Percentiles rank a stretch among this genome's conserved stretches.
phyloP scores from a whole-genome alignment of 2,329 filamentous ascomycete species.

The Epichloe uncinata region DNA sequence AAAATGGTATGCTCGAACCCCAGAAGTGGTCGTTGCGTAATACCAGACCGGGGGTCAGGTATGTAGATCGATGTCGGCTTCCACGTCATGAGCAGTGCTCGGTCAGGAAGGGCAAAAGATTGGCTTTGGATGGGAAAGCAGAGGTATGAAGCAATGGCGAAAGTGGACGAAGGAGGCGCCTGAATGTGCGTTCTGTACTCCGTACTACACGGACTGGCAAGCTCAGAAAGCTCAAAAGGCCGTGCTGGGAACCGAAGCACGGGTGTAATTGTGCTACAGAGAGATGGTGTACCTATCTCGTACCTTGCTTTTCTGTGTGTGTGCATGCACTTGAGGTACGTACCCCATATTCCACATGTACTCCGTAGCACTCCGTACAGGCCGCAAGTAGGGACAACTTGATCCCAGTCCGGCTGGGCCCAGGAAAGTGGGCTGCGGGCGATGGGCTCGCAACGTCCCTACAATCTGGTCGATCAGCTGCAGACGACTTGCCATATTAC shows the following conservation, averaged over 20 bases:
- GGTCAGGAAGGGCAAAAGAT: background rate
- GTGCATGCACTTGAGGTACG: background rate
- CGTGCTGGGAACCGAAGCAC: background rate
- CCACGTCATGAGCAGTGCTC: background rate
- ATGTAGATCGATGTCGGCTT: background rate
- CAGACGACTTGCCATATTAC: background rate
- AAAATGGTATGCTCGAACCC: background rate
- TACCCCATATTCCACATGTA: background rate
- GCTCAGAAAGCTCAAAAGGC: background rate
- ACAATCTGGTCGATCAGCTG: constrained; percentile 1
- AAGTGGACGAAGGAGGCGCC: background rate
- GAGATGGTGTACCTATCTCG: background rate
- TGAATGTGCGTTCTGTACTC: background rate
- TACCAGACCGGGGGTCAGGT: background rate
- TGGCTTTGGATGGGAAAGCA: background rate
- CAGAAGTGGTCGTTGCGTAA: background rate
- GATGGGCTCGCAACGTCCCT: constrained; percentile 1
- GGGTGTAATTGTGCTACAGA: background rate
- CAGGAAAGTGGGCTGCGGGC: background rate
- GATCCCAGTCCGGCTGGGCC: background rate
- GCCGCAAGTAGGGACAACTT: background rate
- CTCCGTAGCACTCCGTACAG: background rate
- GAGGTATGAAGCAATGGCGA: background rate
- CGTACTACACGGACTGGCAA: background rate
- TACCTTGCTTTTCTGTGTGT: background rate